Evolutionary conservation across 371 early-diverging fungal species (phyloP).

Genomic region (Syncephalastrum monosporum): DNA sequence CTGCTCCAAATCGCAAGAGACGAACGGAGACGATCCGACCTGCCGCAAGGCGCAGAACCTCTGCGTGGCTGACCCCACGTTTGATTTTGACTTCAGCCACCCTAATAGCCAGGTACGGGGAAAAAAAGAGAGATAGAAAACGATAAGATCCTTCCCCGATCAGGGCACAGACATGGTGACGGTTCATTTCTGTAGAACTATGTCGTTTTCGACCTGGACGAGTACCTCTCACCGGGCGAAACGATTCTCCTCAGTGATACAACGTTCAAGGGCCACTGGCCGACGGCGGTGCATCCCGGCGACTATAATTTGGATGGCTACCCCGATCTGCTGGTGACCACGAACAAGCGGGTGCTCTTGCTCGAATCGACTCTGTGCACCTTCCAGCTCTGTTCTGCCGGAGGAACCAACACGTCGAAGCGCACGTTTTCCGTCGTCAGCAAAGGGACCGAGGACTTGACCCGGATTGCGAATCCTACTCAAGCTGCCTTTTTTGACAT

Average conservation of each 20-base stretch:
- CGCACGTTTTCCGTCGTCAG: constrained; percentile 60
- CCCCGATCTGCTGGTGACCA: constrained; percentile 79
- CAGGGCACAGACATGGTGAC: no score
- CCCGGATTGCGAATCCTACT: constrained; percentile 42
- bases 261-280: constrained; percentile 55
- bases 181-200: constrained; percentile 27
- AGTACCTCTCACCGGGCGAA: constrained; percentile 48
- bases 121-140: neutral
- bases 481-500: constrained; percentile 83
- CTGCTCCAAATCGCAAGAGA: constrained; percentile 55
- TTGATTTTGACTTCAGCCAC: constrained; percentile 60
- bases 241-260: constrained; percentile 40
- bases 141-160: no score
- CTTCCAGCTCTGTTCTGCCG: constrained; percentile 34
- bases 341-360: constrained; percentile 47
- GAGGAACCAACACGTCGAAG: constrained; percentile 38
- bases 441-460: constrained; percentile 61
- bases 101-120: constrained; percentile 41
- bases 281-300: constrained; percentile 62
- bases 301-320: constrained; percentile 93
- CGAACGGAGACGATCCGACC: constrained; percentile 9
- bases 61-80: constrained; percentile 75
- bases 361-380: constrained; percentile 64
- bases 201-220: constrained; percentile 45
- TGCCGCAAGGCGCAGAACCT: constrained; percentile 70